Percentiles rank a stretch among this genome's conserved stretches.
Evolutionary conservation across 2,329 filamentous ascomycete genomes (phyloP).

Genomic region (Zasmidium citrigriseum): DNA sequence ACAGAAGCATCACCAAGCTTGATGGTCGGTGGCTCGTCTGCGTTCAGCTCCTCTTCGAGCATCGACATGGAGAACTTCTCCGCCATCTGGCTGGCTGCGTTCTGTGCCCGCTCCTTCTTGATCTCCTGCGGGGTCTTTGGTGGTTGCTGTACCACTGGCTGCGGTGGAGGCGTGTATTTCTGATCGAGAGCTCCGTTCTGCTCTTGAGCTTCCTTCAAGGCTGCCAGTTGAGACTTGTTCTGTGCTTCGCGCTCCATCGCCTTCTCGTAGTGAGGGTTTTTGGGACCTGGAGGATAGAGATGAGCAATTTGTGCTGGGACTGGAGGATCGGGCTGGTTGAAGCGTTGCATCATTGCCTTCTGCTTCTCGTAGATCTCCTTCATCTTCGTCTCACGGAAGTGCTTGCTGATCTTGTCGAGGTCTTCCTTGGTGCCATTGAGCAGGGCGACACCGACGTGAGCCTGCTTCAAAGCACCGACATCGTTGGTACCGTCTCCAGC

Average conservation of each 20-base stretch:
- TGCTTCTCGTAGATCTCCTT: constrained; percentile 99
- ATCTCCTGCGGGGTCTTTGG: constrained; percentile 50
- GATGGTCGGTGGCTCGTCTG: constrained; percentile 89
- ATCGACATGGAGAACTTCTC: constrained; percentile 84
- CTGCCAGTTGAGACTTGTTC: constrained; percentile 66
- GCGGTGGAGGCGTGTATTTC: constrained; percentile 28
- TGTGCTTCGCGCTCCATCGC: constrained; percentile 84
- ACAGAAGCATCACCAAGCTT: constrained; percentile 97
- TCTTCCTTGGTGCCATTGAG: constrained; percentile 94
- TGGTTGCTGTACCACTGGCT: constrained; percentile 16
- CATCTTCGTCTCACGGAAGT: constrained; percentile 93
- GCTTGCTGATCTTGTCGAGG: constrained; percentile 86
- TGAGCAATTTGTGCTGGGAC: constrained; percentile 92
- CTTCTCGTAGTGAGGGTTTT: constrained; percentile 91
- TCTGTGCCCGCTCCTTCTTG: constrained; percentile 59
- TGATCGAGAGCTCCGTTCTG: constrained; percentile 40
- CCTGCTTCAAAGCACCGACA: constrained; percentile 95
- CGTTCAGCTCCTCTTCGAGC: constrained; percentile 87
- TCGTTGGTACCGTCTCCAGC: constrained; percentile 98
- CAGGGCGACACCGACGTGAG: constrained; percentile 92
- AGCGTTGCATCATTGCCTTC: constrained; percentile 83
- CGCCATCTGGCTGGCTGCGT: constrained; percentile 75
- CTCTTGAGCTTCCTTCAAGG: constrained; percentile 50
- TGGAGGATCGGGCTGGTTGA: constrained; percentile 91
- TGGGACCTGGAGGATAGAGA: constrained; percentile 85